Conservation (phyloP, 352 stramenopile genomes). For the Pythium insidiosum region DNA sequence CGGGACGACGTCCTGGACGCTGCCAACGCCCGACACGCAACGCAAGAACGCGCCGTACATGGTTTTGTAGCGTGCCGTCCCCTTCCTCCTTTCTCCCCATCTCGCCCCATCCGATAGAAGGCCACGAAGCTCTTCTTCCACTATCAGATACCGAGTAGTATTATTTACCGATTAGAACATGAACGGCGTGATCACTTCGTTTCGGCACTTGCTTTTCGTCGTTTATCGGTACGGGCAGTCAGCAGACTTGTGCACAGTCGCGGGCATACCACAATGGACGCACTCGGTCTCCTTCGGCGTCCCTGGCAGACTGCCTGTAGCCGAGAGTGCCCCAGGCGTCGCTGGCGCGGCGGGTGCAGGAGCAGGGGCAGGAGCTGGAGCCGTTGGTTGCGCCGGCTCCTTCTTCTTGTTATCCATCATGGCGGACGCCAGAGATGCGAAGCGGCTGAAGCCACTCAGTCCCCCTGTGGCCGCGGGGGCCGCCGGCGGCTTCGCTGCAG, state of each 20-base stretch:
- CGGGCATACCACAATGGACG: conserved; percentile 34
- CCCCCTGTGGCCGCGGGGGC: conserved; percentile 12
- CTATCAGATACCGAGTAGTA: too few species aligned
- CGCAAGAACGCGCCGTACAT: conserved; percentile 51
- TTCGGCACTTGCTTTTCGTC: too few species aligned
- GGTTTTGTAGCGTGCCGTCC: conserved; percentile 63
- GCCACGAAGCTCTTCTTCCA: too few species aligned
- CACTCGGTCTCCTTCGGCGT: conserved; percentile 29
- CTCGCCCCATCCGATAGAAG: too few species aligned
- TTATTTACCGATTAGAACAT: neutral
- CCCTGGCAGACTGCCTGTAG: conserved; percentile 11
- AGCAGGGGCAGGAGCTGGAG: conserved; percentile 17
- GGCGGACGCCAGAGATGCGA: conserved; percentile 42
- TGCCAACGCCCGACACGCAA: conserved; percentile 48
- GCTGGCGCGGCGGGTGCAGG: conserved; percentile 2
- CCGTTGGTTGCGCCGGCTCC: conserved; percentile 2
- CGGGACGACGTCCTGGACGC: conserved; percentile 68
- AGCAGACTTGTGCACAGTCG: conserved; percentile 28
- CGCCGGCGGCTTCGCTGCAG: conserved; percentile 20
- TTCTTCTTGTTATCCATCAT: conserved; percentile 45
- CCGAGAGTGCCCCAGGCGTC: conserved; percentile 3
- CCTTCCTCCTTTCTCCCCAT: too few species aligned
- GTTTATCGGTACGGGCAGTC: conserved; percentile 48
- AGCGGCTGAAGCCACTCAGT: conserved; percentile 34
- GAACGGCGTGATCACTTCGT: neutral